phyloP scores from a whole-genome alignment of 441 rosid genomes.

The Populus hybrid region DNA sequence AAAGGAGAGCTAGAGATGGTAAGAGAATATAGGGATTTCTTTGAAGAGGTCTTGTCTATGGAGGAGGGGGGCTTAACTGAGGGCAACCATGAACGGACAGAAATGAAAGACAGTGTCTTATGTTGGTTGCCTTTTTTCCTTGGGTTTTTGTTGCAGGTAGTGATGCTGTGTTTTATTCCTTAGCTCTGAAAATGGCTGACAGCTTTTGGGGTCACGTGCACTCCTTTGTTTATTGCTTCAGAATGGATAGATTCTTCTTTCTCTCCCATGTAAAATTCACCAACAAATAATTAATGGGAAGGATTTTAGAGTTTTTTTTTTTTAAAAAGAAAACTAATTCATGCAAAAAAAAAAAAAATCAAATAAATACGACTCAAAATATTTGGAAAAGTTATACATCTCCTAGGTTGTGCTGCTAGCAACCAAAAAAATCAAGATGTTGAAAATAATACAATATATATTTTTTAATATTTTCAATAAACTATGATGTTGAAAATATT shows the following conservation, averaged over 20 bases:
- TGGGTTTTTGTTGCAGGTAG: neutral
- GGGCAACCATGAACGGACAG: slow-evolving; percentile 18
- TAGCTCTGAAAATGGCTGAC: slow-evolving; percentile 22
- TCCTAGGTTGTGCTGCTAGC: too few relatives aligned
- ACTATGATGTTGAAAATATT: too few relatives aligned
- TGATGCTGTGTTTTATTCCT: slow-evolving; percentile 13
- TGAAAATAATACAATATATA: too few relatives aligned
- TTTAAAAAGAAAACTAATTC: too few relatives aligned
- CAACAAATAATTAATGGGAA: neutral
- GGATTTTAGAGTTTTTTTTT: too few relatives aligned
- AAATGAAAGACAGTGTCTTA: neutral
- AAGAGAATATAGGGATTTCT: slow-evolving; percentile 1
- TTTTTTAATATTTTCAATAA: too few relatives aligned
- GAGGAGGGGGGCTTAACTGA: slow-evolving; percentile 1
- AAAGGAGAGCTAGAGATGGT: neutral
- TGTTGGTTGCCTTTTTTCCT: neutral
- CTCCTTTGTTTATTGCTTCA: slow-evolving; percentile 16
- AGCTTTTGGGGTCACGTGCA: slow-evolving; percentile 33
- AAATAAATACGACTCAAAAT: too few relatives aligned
- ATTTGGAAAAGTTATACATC: too few relatives aligned
- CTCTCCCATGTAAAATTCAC: neutral
- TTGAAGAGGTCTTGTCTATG: neutral
- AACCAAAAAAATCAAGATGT: too few relatives aligned
- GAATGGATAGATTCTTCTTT: neutral
- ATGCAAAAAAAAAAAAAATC: too few relatives aligned